Percentiles rank a stretch among this genome's conserved stretches.
These are phyloP conservation scores for Geotrichum phurueaensis DNA, from an alignment of 1,139 yeast species.

Conservation along the genomic window DNA sequence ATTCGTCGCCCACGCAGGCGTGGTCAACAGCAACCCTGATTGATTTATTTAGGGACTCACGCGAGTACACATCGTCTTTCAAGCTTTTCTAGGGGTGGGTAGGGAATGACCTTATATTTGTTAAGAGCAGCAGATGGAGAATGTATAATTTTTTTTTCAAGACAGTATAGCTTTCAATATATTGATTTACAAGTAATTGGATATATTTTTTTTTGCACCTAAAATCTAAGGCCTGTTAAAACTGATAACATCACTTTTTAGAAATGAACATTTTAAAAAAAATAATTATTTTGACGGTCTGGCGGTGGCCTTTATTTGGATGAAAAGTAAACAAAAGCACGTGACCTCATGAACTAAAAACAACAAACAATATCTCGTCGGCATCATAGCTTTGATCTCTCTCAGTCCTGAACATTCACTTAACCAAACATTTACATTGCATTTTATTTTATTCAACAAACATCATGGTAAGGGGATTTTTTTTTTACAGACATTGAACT, in stretches of 20 bases:
- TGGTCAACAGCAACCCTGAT: conserved; percentile 88
- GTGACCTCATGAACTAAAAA: background rate
- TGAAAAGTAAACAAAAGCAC: background rate
- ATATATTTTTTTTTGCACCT: too few species aligned
- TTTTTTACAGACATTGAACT: too few species aligned
- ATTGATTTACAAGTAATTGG: background rate
- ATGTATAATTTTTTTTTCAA: background rate
- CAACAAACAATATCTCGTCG: background rate
- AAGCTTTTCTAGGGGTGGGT: background rate
- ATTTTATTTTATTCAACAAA: too few species aligned
- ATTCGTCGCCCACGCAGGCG: conserved; percentile 93
- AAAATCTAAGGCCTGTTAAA: too few species aligned
- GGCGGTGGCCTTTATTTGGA: background rate
- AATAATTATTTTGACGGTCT: background rate
- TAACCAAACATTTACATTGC: background rate
- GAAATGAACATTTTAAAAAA: too few species aligned
- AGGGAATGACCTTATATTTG: background rate
- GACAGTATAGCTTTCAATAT: background rate
- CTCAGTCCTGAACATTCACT: too few species aligned
- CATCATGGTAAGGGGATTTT: too few species aligned
- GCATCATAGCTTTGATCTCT: too few species aligned
- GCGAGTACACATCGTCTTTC: background rate
- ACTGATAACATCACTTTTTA: too few species aligned
- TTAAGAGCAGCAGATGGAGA: too few species aligned
- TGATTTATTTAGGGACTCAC: conserved; percentile 67